A percentile compares a stretch with the other conserved stretches of the same genome.
These are phyloP conservation scores for Coemansia aciculifera DNA, from an alignment of 192 early-diverging fungal genomes.

Conservation along the genomic window DNA sequence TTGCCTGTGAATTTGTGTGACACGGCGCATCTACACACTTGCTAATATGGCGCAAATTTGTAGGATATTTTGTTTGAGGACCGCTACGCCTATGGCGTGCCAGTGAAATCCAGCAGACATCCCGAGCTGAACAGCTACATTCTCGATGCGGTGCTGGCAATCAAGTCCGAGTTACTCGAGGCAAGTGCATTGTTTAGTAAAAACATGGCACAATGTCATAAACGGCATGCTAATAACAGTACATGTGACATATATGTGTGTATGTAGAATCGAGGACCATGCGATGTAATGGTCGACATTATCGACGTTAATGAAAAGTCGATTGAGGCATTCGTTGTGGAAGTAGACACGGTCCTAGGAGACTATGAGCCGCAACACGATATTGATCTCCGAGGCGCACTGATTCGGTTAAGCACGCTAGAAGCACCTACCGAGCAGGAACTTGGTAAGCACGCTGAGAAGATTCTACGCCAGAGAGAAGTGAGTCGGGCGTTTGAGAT, in stretches of 20 bases:
- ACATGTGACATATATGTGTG: neutral
- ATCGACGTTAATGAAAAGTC: conserved; percentile 21
- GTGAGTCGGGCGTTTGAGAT: neutral
- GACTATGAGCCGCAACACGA: conserved; percentile 27
- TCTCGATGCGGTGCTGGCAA: conserved; percentile 37
- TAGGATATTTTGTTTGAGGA: conserved; percentile 52
- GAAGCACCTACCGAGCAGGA: conserved; percentile 17
- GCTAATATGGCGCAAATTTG: neutral
- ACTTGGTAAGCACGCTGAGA: conserved; percentile 19
- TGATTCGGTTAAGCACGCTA: conserved; percentile 37
- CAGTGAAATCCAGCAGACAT: conserved; percentile 56
- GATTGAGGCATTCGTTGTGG: conserved; percentile 42
- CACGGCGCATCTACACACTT: neutral
- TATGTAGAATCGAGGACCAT: conserved; percentile 18
- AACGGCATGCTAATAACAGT: neutral
- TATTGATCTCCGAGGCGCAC: conserved; percentile 37
- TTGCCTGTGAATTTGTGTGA: neutral
- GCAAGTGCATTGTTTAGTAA: conserved; percentile 15
- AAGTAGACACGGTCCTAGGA: conserved; percentile 24
- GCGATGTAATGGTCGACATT: conserved; percentile 44
- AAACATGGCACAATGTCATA: neutral
- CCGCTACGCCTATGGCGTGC: conserved; percentile 50
- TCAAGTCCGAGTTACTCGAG: conserved; percentile 40
- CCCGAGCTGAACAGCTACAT: conserved; percentile 58
- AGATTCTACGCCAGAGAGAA: neutral